Evolutionary conservation across 2,329 filamentous ascomycete species (phyloP).

Genomic region (Sordariomycetes sp.): DNA sequence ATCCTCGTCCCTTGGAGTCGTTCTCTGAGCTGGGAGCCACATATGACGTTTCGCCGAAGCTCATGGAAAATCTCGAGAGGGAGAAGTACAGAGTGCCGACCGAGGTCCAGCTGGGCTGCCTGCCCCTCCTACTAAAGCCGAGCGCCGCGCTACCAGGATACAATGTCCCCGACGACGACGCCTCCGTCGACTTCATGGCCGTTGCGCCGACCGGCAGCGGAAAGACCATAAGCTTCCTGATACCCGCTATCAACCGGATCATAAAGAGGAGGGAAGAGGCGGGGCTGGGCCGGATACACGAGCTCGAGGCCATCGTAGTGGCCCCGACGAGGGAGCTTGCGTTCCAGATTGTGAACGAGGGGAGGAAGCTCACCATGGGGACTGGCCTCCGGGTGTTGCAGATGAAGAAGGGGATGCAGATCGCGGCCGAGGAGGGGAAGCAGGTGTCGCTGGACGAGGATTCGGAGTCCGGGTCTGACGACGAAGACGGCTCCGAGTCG

Average conservation of each 20-base stretch:
- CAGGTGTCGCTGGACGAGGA: slow-evolving; percentile 20
- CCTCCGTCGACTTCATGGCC: slow-evolving; percentile 60
- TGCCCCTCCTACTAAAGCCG: slow-evolving; percentile 62
- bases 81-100: slow-evolving; percentile 84
- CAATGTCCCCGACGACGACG: slow-evolving; percentile 10
- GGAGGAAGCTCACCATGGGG: slow-evolving; percentile 62
- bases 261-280: slow-evolving; percentile 39
- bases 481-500: slow-evolving; percentile 16
- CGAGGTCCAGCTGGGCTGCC: slow-evolving; percentile 78
- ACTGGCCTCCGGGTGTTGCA: slow-evolving; percentile 69
- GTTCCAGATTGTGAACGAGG: slow-evolving; percentile 73
- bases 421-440: slow-evolving; percentile 34
- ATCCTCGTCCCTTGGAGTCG: slow-evolving; percentile 64
- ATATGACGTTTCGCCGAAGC: slow-evolving; percentile 60
- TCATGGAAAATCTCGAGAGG: slow-evolving; percentile 67
- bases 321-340: slow-evolving; percentile 71
- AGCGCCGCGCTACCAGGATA: slow-evolving; percentile 28
- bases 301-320: slow-evolving; percentile 55
- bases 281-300: slow-evolving; percentile 19
- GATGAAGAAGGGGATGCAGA: slow-evolving; percentile 74
- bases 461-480: slow-evolving; percentile 17
- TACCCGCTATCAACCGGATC: slow-evolving; percentile 72
- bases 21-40: slow-evolving; percentile 59
- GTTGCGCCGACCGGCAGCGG: slow-evolving; percentile 93
- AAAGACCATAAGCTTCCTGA: slow-evolving; percentile 87